A percentile compares a stretch with the other conserved stretches of the same genome.
These are phyloP conservation scores for Stephania cephalantha DNA, from an alignment of 164 flowering plant genomes.

Conservation along the genomic window DNA sequence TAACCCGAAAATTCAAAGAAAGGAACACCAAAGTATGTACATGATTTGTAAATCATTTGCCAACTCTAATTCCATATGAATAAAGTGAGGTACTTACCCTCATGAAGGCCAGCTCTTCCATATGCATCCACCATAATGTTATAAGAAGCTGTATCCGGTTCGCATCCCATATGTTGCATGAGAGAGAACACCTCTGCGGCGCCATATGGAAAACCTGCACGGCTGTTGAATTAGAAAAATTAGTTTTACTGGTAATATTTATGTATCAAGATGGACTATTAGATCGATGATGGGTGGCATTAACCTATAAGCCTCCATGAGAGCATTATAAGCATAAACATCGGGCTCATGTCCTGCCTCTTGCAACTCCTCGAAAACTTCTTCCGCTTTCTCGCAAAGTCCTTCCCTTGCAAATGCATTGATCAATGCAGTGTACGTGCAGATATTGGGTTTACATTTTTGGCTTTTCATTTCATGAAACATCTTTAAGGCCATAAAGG, in stretches of 20 bases:
- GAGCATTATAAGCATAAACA: conserved; percentile 90
- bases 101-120: conserved; percentile 81
- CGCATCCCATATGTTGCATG: conserved; percentile 95
- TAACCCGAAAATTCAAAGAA: not conserved
- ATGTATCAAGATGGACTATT: not conserved
- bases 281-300: not conserved
- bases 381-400: conserved; percentile 89
- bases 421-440: conserved; percentile 75
- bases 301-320: conserved; percentile 92
- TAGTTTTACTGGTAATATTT: not conserved
- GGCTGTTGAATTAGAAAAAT: conserved; percentile 24
- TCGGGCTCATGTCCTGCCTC: conserved; percentile 87
- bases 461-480: conserved; percentile 64
- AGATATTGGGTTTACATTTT: conserved; percentile 72
- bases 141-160: conserved; percentile 90
- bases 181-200: conserved; percentile 88
- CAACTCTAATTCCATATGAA: not conserved
- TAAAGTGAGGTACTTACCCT: conserved; percentile 34
- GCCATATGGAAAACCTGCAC: conserved; percentile 73
- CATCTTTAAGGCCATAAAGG: conserved; percentile 69
- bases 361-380: conserved; percentile 77
- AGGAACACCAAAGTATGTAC: not conserved
- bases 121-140: conserved; percentile 96
- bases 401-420: conserved; percentile 93
- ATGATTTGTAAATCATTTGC: not conserved